phyloP scores from a whole-genome alignment of 805 yeast species.

The Geotrichum ghanense region DNA sequence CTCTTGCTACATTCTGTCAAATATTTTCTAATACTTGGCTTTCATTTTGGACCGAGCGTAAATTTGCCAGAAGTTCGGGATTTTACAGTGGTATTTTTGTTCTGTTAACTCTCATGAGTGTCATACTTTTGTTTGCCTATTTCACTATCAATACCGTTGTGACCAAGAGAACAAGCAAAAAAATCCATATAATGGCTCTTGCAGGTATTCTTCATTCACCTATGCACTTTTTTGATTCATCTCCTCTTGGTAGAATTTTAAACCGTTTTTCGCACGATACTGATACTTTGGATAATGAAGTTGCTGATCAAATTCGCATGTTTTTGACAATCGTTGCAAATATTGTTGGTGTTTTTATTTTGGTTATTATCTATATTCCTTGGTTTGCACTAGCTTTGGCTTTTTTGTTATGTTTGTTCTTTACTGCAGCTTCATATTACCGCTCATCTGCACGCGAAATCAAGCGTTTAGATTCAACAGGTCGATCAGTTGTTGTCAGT shows the following conservation, averaged over 20 bases:
- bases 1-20: conserved; percentile 42
- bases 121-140: conserved; percentile 37
- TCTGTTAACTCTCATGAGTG: conserved; percentile 39
- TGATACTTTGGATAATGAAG: conserved; percentile 70
- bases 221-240: conserved; percentile 72
- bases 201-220: conserved; percentile 62
- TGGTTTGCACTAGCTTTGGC: conserved; percentile 57
- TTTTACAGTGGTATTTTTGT: conserved; percentile 63
- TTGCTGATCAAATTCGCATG: conserved; percentile 57
- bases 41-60: conserved; percentile 63
- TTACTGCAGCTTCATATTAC: conserved; percentile 41
- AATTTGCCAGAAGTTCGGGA: conserved; percentile 38
- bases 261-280: conserved; percentile 84
- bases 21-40: conserved; percentile 67
- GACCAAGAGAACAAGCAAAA: conserved; percentile 41
- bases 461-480: conserved; percentile 63
- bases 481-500: conserved; percentile 59
- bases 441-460: conserved; percentile 66
- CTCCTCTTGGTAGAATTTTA: conserved; percentile 79
- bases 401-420: conserved; percentile 36
- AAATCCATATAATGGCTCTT: conserved; percentile 53
- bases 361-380: conserved; percentile 61
- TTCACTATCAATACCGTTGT: conserved; percentile 28
- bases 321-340: conserved; percentile 43
- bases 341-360: conserved; percentile 51